A percentile compares a stretch with the other conserved stretches of the same genome.
These are phyloP conservation scores for Dittrichia graveolens DNA, from an alignment of 129 eudicot species.

Conservation along the genomic window DNA sequence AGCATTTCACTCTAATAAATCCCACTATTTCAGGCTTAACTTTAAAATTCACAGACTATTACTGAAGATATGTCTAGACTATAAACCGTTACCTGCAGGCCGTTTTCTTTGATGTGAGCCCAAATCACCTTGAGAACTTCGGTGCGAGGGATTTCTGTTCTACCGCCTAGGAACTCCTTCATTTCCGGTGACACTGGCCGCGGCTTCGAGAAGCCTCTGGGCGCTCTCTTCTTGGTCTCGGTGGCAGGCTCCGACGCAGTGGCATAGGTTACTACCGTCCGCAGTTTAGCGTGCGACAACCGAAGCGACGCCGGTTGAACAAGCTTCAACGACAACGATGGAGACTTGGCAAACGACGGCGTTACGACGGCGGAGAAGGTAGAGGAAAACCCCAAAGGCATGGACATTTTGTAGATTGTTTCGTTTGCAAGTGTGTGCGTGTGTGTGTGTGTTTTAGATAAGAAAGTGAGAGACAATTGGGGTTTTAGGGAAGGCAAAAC, in stretches of 20 bases:
- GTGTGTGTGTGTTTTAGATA: neutral
- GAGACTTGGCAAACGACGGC: slow-evolving; percentile 20
- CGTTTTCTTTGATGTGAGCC: slow-evolving; percentile 44
- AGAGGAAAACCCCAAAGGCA: slow-evolving; percentile 39
- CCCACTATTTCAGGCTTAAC: no score
- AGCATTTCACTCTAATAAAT: no score
- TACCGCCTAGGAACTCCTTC: slow-evolving; percentile 46
- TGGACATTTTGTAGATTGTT: slow-evolving; percentile 22
- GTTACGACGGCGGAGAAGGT: slow-evolving; percentile 27
- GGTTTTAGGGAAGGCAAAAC: neutral
- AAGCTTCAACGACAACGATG: slow-evolving; percentile 11
- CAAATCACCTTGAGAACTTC: slow-evolving; percentile 44
- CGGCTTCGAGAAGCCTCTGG: slow-evolving; percentile 43
- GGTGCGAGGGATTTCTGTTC: slow-evolving; percentile 40
- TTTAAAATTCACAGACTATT: neutral
- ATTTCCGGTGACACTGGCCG: slow-evolving; percentile 46
- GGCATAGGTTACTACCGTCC: slow-evolving; percentile 29
- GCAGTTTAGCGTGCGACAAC: neutral
- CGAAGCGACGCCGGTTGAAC: slow-evolving; percentile 9
- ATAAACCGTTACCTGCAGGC: slow-evolving; percentile 30
- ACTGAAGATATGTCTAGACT: neutral
- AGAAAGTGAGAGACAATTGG: slow-evolving; percentile 9
- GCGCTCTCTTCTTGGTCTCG: slow-evolving; percentile 41
- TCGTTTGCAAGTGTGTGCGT: neutral
- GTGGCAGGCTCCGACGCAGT: slow-evolving; percentile 38